A percentile compares a stretch with the other conserved stretches of the same genome.
phyloP scores from a whole-genome alignment of 306 rosid genomes.

The Betula pendula region DNA sequence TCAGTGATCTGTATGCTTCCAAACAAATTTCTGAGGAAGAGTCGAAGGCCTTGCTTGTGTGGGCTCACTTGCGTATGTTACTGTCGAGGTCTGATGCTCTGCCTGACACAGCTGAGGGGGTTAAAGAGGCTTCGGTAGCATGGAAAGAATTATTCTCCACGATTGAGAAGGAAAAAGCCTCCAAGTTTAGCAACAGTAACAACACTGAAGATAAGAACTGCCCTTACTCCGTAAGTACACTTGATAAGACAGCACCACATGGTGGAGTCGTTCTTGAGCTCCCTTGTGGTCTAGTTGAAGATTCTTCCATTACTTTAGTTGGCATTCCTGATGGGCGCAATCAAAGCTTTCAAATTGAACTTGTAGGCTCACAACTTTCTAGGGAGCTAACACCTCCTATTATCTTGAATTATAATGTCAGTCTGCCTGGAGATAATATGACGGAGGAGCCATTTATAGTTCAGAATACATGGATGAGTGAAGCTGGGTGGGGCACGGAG shows the following conservation, averaged over 20 bases:
- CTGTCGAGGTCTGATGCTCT: conserved; percentile 79
- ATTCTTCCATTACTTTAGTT: conserved; percentile 80
- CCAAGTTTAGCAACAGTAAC: conserved; percentile 35
- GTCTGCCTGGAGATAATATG: conserved; percentile 75
- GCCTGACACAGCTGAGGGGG: conserved; percentile 80
- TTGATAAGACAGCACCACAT: conserved; percentile 29
- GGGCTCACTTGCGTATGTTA: conserved; percentile 59
- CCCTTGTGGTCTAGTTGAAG: conserved; percentile 85
- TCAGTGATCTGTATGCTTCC: conserved; percentile 49
- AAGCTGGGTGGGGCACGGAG: conserved; percentile 81
- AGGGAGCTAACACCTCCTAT: conserved; percentile 59
- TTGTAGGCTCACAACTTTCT: conserved; percentile 54
- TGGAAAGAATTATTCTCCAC: conserved; percentile 68
- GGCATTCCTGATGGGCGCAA: conserved; percentile 68
- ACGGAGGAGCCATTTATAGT: conserved; percentile 72
- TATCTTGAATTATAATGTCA: conserved; percentile 74
- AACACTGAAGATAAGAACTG: conserved; percentile 49
- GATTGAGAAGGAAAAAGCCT: conserved; percentile 47
- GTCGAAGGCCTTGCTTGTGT: conserved; percentile 57
- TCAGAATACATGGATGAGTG: conserved; percentile 82
- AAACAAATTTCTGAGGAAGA: conserved; percentile 43
- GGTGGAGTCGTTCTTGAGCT: conserved; percentile 58
- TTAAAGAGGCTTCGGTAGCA: conserved; percentile 81
- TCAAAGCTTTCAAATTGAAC: conserved; percentile 73
- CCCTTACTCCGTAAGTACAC: conserved; percentile 57